Evolutionary conservation across 2,329 filamentous ascomycete species (phyloP).

Genomic region (Neofusicoccum umdonicola): DNA sequence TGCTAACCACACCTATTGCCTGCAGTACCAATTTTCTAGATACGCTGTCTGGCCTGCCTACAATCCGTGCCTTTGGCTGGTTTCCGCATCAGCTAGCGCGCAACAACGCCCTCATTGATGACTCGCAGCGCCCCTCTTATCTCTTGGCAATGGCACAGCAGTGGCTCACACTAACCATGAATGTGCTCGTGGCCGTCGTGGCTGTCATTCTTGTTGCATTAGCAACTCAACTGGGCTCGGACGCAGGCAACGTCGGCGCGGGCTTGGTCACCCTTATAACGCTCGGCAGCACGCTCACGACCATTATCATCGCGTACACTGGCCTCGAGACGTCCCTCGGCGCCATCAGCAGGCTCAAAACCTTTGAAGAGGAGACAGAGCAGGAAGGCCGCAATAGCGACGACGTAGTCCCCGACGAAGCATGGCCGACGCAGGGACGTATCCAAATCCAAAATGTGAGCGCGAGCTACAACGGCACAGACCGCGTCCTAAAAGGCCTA

Average conservation of each 20-base stretch:
- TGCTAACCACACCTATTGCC: neutral
- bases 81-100: slow-evolving; percentile 30
- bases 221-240: slow-evolving; percentile 34
- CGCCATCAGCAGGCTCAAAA: slow-evolving; percentile 54
- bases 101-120: slow-evolving; percentile 39
- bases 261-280: slow-evolving; percentile 54
- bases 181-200: slow-evolving; percentile 40
- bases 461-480: slow-evolving; percentile 38
- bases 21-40: slow-evolving; percentile 48
- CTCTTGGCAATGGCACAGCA: slow-evolving; percentile 45
- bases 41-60: slow-evolving; percentile 47
- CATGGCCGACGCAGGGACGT: slow-evolving; percentile 44
- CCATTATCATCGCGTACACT: slow-evolving; percentile 54
- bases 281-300: slow-evolving; percentile 52
- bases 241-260: slow-evolving; percentile 52
- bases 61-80: slow-evolving; percentile 54
- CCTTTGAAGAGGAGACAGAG: slow-evolving; percentile 47
- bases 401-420: slow-evolving; percentile 25
- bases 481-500: slow-evolving; percentile 45
- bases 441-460: slow-evolving; percentile 45
- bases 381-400: slow-evolving; percentile 55
- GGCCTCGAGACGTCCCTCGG: slow-evolving; percentile 58
- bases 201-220: slow-evolving; percentile 38
- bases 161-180: slow-evolving; percentile 45
- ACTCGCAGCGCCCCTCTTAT: slow-evolving; percentile 46